Conservation (phyloP, 805 yeast genomes). For the Kluyveromyces dobzhanskii region DNA sequence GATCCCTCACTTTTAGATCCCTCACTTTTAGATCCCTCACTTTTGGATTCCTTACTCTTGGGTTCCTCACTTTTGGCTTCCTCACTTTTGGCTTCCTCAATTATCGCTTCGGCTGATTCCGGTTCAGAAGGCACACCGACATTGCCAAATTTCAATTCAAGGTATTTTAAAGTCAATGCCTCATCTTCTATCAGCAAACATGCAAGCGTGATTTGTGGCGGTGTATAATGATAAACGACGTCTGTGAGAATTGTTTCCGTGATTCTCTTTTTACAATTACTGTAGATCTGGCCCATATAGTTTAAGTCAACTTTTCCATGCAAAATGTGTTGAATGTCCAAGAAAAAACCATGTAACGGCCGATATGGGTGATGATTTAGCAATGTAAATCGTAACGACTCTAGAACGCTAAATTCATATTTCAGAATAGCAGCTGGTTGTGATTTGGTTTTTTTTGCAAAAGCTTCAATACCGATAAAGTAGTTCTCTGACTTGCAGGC, state of each 20-base stretch:
- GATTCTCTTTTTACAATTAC: conserved; percentile 55
- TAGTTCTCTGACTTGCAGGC: conserved; percentile 92
- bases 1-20: conserved; percentile 23
- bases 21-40: conserved; percentile 5
- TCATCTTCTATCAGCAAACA: conserved; percentile 64
- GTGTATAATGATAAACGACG: conserved; percentile 69
- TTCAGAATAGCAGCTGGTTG: conserved; percentile 61
- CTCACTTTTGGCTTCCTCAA: conserved; percentile 10
- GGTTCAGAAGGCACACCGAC: conserved; percentile 9
- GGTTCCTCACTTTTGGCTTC: conserved; percentile 14
- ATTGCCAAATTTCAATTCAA: conserved; percentile 49
- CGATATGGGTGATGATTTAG: conserved; percentile 82
- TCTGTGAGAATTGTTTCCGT: conserved; percentile 70
- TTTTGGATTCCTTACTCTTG: conserved; percentile 6
- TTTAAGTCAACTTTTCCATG: conserved; percentile 40
- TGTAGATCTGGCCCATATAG: conserved; percentile 61
- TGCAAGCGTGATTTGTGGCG: conserved; percentile 93
- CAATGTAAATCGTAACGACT: conserved; percentile 68
- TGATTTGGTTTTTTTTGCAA: conserved; percentile 62
- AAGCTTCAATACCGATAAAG: conserved; percentile 76
- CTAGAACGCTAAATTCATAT: conserved; percentile 71
- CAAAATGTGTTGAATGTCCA: conserved; percentile 68
- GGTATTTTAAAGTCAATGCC: conserved; percentile 54
- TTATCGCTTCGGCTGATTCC: conserved; percentile 4
- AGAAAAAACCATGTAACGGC: conserved; percentile 89